These are phyloP conservation scores for Piromyces finnis DNA, from an alignment of 192 early-diverging fungal species.

Conservation along the genomic window DNA sequence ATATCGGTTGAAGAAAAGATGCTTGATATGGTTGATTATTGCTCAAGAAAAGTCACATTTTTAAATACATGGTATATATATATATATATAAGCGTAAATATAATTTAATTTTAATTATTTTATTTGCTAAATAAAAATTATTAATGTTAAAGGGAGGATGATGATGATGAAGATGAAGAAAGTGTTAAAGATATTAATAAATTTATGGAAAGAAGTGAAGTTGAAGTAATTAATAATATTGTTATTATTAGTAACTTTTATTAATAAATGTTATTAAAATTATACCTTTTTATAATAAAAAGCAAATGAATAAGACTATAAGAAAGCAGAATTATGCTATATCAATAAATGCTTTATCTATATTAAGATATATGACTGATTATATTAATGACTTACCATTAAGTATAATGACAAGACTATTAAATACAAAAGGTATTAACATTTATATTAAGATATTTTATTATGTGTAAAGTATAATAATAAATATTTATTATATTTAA, in stretches of 20 bases:
- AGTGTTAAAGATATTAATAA: background rate
- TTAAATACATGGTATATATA: background rate
- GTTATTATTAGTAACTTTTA: too few relatives aligned
- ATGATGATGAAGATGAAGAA: background rate
- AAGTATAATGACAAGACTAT: background rate
- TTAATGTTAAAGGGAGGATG: background rate
- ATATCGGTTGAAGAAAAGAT: background rate
- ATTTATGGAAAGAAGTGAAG: background rate
- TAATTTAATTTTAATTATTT: too few relatives aligned
- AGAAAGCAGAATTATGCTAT: background rate
- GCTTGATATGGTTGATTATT: background rate
- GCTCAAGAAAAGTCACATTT: background rate
- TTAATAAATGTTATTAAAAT: too few relatives aligned
- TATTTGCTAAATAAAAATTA: too few relatives aligned
- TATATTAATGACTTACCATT: background rate
- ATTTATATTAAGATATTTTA: too few relatives aligned
- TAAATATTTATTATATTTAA: background rate
- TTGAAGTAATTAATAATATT: too few relatives aligned
- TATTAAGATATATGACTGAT: background rate
- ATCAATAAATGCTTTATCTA: background rate
- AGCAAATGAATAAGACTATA: background rate
- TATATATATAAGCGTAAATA: too few relatives aligned
- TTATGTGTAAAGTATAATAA: too few relatives aligned
- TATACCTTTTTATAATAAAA: too few relatives aligned
- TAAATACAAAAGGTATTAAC: background rate